Base-by-base conservation (phyloP, 2,329 filamentous ascomycete genomes). In the Neopestalotiopsis rosae region DNA sequence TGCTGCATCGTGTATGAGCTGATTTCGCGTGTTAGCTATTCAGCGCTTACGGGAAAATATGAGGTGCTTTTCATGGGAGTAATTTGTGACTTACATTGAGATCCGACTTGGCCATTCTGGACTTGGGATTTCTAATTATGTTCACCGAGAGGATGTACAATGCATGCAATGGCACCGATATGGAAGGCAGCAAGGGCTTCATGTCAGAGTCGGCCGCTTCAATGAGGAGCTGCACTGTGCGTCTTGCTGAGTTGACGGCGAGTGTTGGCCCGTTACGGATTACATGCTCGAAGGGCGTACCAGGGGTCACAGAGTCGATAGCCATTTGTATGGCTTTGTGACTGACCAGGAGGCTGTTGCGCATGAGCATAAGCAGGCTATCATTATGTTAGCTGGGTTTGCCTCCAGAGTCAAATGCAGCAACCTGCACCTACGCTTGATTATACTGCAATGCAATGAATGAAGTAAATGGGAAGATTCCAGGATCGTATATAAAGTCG, bases 381-480 rank as follows among this genome's bases (percentile, higher is more conserved):
- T 7, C 3, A 1, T 32, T 1, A 63, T 5, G 17, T 67, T 56
- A 67, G 61, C 24, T 24, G 6, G 14, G 1, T 30, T 17, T 2
- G 24, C 45, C 20, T 2, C 4, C 40, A 34, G n/a, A 2, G 6
- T 2, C 6, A 14, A 6, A 28, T 34, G 24, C 10, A 14, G 24
- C 20, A 13, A 14, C 20, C 6, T 4, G 4, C 4, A 68, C 68
- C 42, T 24, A 69, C 68, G 66, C 65, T 13, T 69, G 66, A 13
- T 68, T 64, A 52, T 69, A 69, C n/a, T 69, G 68, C 14, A 69
- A 57, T 10, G 68, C 67, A 12, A 69, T 69, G 52, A 69, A 68
- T 2, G 68, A 67, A 20, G 68, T 66, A 17, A 59, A 52, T 12
- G 68, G 68, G 9, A 69, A 69, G 14, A 38, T 66, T 38, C 59